Percentiles rank a stretch among this genome's conserved stretches.
Conservation (phyloP, 1,139 yeast species). For the Wickerhamomyces sp. region DNA sequence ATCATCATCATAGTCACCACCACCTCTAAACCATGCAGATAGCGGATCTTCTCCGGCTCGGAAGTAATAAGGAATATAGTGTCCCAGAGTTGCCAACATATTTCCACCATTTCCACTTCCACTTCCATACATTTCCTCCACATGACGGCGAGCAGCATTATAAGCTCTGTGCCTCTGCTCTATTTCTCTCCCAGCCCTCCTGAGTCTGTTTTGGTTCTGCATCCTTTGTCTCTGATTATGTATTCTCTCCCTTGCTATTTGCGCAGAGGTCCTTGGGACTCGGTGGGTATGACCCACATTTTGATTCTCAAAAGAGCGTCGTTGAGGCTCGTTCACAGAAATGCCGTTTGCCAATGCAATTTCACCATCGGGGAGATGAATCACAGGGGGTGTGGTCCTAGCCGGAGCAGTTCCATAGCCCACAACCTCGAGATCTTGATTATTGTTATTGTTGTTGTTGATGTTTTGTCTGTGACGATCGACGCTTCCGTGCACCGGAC, state of each 20-base stretch:
- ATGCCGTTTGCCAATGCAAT: constrained; percentile 1
- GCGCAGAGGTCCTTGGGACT: background rate
- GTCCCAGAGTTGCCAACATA: too few relatives aligned
- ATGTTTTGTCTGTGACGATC: background rate
- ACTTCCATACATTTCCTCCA: too few relatives aligned
- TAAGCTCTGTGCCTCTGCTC: background rate
- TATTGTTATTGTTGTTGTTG: constrained; percentile 1
- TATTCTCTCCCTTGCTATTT: background rate
- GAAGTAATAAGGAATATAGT: too few relatives aligned
- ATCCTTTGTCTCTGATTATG: too few relatives aligned
- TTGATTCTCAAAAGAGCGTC: constrained; percentile 7
- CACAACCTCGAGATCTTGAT: constrained; percentile 1
- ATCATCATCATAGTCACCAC: constrained; percentile 1
- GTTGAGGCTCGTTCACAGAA: background rate
- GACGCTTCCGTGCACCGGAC: background rate
- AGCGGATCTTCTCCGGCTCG: background rate
- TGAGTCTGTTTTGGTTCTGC: too few relatives aligned
- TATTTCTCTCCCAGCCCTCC: too few relatives aligned
- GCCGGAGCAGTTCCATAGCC: background rate
- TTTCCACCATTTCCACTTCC: too few relatives aligned
- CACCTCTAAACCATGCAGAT: background rate
- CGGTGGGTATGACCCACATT: background rate
- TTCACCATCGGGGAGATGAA: constrained; percentile 9
- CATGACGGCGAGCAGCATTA: too few relatives aligned
- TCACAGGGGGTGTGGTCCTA: background rate